Percentiles rank a stretch among this genome's conserved stretches.
Evolutionary conservation across 2,329 filamentous ascomycete genomes (phyloP).

Genomic region (Periconia digitata): DNA sequence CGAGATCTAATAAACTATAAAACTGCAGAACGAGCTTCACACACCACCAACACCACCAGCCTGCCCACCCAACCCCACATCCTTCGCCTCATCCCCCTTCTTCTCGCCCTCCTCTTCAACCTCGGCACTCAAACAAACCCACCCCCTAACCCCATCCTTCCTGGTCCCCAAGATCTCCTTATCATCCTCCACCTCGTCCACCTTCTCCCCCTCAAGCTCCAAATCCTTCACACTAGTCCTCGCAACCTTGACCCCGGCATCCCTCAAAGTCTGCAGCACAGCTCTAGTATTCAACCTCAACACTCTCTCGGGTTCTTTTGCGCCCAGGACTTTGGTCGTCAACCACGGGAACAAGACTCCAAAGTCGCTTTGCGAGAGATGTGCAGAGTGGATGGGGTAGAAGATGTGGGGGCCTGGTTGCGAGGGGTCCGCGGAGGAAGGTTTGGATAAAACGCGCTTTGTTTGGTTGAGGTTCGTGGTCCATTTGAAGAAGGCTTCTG

Average conservation of each 20-base stretch:
- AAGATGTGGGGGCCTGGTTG: constrained; percentile 65
- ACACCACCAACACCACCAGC: neutral
- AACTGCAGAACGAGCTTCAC: no score
- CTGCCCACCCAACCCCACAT: constrained; percentile 7
- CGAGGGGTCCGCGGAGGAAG: constrained; percentile 50
- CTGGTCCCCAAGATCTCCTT: constrained; percentile 32
- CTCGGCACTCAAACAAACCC: constrained; percentile 33
- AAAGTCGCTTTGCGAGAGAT: constrained; percentile 82
- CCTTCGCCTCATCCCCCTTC: constrained; percentile 23
- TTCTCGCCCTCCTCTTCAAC: constrained; percentile 6
- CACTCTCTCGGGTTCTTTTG: constrained; percentile 73
- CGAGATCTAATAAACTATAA: no score
- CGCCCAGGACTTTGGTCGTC: constrained; percentile 53
- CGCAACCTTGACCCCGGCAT: constrained; percentile 46
- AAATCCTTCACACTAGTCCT: constrained; percentile 43
- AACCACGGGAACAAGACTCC: constrained; percentile 77
- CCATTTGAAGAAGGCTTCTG: constrained; percentile 80
- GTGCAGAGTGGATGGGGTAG: constrained; percentile 72
- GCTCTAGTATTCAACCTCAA: constrained; percentile 81
- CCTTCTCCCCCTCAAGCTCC: constrained; percentile 36
- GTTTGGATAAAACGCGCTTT: constrained; percentile 64
- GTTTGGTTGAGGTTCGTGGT: constrained; percentile 69
- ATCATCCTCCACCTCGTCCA: constrained; percentile 25
- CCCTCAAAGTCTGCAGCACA: constrained; percentile 71
- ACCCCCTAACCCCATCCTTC: constrained; percentile 35